Base-by-base conservation (phyloP, 2,329 filamentous ascomycete genomes). In the Pseudogymnoascus sp. region DNA sequence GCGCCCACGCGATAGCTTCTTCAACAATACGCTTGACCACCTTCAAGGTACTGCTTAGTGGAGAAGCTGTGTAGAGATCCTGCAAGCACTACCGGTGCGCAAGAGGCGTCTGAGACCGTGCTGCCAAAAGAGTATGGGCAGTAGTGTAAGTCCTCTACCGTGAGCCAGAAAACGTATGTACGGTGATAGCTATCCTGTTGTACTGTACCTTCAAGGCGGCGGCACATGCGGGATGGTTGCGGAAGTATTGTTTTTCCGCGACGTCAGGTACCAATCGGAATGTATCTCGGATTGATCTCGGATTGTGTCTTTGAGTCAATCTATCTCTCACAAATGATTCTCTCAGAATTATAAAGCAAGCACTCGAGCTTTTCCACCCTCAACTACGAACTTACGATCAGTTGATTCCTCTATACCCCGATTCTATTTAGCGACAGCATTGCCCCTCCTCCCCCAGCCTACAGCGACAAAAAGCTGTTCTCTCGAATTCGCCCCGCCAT, bases 401-500 rank as follows among this genome's bases (percentile, higher is more conserved):
- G 23, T 31, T 54, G 23, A 16, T 28, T 16, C 14, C 23, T 3
- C 48, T 14, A 13, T 48, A 23, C 10, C 43, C 19, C 5, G 16
- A 19, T n/a, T 28, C 23, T 28, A 51, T 25, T 25, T 51, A 25
- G 45, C 23, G 23, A 51, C 23, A 1, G 4, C 45, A 51, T 51
- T 51, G 23, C 45, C 23, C 23, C 23, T 51, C 45, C 23, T 28
- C 23, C 21, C 21, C 45, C 5, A 23, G 14, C 45, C 45, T 28
- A 14, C 45, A 28, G 45, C 45, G 7, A 51, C 45, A 28, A 51
- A 51, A 51, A 51, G 45, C 45, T 51, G 23, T 66, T 51, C 65
- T 64, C 61, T 61, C 60, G 62, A 65, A 41, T 64, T 60, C 39
- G 63, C 65, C 25, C 64, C 65, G 39, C 65, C 39, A 54, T 41